Evolutionary conservation across 192 early-diverging fungal species (phyloP).

Genomic region (Funneliformis geosporum): DNA sequence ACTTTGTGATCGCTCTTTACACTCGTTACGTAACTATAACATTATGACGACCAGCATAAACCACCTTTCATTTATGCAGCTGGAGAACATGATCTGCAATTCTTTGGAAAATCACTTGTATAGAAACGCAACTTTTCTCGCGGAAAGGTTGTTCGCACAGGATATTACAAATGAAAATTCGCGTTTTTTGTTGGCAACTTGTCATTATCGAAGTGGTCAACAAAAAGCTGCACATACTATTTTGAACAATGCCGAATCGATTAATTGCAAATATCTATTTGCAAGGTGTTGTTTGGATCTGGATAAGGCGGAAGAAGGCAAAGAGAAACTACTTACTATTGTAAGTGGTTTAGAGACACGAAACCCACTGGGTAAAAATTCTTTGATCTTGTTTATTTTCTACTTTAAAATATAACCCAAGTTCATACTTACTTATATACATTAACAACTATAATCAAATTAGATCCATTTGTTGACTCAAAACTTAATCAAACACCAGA

Average conservation of each 20-base stretch:
- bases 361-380: conserved; percentile 13
- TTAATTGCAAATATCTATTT: conserved; percentile 39
- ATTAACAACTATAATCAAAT: background rate
- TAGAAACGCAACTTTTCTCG: conserved; percentile 44
- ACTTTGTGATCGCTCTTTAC: background rate
- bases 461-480: background rate
- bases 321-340: conserved; percentile 30
- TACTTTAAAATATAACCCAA: conserved; percentile 12
- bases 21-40: background rate
- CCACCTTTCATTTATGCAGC: background rate
- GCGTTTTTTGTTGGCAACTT: conserved; percentile 42
- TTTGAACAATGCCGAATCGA: conserved; percentile 35
- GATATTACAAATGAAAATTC: conserved; percentile 32
- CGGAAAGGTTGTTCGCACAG: conserved; percentile 42
- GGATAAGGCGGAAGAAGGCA: conserved; percentile 37
- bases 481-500: conserved; percentile 19
- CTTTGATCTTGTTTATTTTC: background rate
- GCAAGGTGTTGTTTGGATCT: conserved; percentile 51
- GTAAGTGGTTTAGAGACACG: background rate
- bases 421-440: conserved; percentile 6
- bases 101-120: conserved; percentile 46
- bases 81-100: conserved; percentile 42
- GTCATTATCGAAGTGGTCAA: conserved; percentile 42
- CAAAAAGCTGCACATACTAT: conserved; percentile 37
- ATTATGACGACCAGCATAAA: background rate